Conservation (phyloP, 352 stramenopile genomes). For the Synura sp. region DNA sequence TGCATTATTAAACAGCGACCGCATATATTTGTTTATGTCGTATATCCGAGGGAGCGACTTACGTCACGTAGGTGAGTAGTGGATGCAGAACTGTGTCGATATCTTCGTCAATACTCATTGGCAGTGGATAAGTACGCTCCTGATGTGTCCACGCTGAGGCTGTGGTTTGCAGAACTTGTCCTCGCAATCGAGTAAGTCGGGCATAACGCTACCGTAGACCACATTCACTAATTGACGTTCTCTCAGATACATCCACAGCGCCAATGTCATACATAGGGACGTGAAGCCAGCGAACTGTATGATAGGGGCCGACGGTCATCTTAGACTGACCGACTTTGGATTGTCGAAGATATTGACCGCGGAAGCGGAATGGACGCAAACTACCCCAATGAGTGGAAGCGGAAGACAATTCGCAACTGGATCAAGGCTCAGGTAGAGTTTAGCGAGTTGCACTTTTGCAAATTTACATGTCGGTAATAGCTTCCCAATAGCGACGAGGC, state of each 20-base stretch:
- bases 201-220: too few relatives aligned
- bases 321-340: conserved; percentile 7
- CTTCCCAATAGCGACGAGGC: too few relatives aligned
- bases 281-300: conserved; percentile 29
- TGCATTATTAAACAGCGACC: background rate
- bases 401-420: too few relatives aligned
- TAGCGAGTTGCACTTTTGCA: too few relatives aligned
- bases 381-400: too few relatives aligned
- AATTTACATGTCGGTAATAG: too few relatives aligned
- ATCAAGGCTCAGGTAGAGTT: too few relatives aligned
- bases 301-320: background rate
- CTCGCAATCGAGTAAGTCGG: background rate
- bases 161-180: conserved; percentile 30
- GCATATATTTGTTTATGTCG: background rate
- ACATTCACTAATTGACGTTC: too few relatives aligned
- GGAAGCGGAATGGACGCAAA: too few relatives aligned
- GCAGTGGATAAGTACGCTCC: too few relatives aligned
- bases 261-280: conserved; percentile 10
- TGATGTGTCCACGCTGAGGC: background rate
- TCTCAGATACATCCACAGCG: background rate
- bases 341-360: conserved; percentile 6
- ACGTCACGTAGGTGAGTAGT: background rate
- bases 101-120: too few relatives aligned
- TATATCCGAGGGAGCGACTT: background rate
- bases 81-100: too few relatives aligned